phyloP scores from a whole-genome alignment of 106 monocot genomes.

The Dactylorhiza incarnata region DNA sequence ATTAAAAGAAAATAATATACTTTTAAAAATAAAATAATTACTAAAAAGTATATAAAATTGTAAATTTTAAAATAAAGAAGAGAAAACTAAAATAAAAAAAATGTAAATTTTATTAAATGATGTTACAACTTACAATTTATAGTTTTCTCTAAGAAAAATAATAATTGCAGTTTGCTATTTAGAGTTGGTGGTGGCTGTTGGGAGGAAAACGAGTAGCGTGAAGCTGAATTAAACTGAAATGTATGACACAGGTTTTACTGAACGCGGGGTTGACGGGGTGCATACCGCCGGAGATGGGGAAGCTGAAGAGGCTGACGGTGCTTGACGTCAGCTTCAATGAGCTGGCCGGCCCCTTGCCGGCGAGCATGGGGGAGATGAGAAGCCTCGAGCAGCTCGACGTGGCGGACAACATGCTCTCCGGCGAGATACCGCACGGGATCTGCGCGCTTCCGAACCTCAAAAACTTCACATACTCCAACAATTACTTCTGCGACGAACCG shows the following conservation, averaged over 20 bases:
- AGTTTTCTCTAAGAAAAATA: too few relatives aligned
- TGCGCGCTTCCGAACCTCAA: conserved; percentile 14
- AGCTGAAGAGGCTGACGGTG: conserved; percentile 24
- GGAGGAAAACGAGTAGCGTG: too few relatives aligned
- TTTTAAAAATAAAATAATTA: too few relatives aligned
- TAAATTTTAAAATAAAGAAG: too few relatives aligned
- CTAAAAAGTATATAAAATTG: too few relatives aligned
- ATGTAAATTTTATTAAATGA: too few relatives aligned
- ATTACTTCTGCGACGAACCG: conserved; percentile 41
- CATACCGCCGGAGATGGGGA: conserved; percentile 27
- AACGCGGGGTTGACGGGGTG: conserved; percentile 20
- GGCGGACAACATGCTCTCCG: conserved; percentile 17
- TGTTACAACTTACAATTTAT: too few relatives aligned
- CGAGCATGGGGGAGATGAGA: conserved; percentile 2
- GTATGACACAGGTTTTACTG: conserved; percentile 16
- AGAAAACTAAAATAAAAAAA: too few relatives aligned
- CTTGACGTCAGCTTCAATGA: conserved; percentile 33
- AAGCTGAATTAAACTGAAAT: too few relatives aligned
- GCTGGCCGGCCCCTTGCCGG: conserved; percentile 18
- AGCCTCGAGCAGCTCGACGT: conserved; percentile 22
- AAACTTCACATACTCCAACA: conserved; percentile 50
- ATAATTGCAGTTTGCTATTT: too few relatives aligned
- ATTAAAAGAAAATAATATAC: too few relatives aligned
- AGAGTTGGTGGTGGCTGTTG: too few relatives aligned
- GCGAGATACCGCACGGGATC: conserved; percentile 7